A percentile compares a stretch with the other conserved stretches of the same genome.
Conservation (phyloP, 257 asterid species). For the Scutellaria minor region DNA sequence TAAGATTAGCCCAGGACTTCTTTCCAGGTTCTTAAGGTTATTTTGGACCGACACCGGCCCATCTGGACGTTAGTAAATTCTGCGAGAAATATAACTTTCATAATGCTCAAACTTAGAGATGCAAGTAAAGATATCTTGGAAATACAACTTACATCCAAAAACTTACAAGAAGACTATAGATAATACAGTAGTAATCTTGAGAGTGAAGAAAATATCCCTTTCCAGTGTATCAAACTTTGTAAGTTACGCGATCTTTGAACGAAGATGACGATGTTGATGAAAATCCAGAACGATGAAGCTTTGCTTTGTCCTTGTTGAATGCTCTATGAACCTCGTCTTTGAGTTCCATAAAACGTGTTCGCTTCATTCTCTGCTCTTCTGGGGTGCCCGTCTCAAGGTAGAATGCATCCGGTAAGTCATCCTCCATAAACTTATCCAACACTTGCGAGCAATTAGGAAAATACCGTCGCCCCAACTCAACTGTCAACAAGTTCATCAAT, state of each 20-base stretch:
- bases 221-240: slow-evolving; percentile 29
- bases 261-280: slow-evolving; percentile 47
- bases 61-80: too few species aligned
- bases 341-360: slow-evolving; percentile 60
- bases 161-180: neutral
- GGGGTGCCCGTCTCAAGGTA: slow-evolving; percentile 69
- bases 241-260: slow-evolving; percentile 33
- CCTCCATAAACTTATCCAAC: slow-evolving; percentile 73
- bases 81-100: too few species aligned
- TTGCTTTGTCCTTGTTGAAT: slow-evolving; percentile 72
- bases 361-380: slow-evolving; percentile 64
- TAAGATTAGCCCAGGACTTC: too few species aligned
- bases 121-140: too few species aligned
- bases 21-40: too few species aligned
- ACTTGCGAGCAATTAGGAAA: slow-evolving; percentile 79
- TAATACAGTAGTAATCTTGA: neutral
- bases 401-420: slow-evolving; percentile 55
- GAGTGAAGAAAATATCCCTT: neutral
- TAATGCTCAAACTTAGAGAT: too few species aligned
- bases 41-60: too few species aligned
- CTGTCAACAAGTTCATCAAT: slow-evolving; percentile 45
- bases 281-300: slow-evolving; percentile 53
- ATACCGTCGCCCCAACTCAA: slow-evolving; percentile 69
- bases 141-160: too few species aligned
- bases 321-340: slow-evolving; percentile 68